phyloP scores from a whole-genome alignment of 2,329 filamentous ascomycete genomes.

The Juglanconis oblonga region DNA sequence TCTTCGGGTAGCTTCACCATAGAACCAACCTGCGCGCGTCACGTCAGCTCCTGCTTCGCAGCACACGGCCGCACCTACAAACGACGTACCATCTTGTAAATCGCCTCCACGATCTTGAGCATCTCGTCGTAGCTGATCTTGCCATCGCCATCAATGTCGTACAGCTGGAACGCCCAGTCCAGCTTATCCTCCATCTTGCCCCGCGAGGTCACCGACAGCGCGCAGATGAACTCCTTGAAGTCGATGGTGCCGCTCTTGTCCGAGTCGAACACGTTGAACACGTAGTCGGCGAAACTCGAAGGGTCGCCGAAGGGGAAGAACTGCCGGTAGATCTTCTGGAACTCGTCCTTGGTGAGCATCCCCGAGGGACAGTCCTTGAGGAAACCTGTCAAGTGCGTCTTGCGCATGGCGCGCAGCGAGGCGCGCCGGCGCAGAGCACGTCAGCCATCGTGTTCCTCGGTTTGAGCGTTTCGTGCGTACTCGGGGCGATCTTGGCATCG shows the following conservation, averaged over 20 bases:
- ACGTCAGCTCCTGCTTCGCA: background rate
- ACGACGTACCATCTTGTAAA: slow-evolving; percentile 91
- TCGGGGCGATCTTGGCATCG: background rate
- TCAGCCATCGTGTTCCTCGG: background rate
- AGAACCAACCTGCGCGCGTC: slow-evolving; percentile 71
- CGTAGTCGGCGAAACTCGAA: slow-evolving; percentile 95
- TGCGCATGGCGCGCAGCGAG: slow-evolving; percentile 1
- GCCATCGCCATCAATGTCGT: slow-evolving; percentile 97
- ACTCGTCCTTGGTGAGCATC: slow-evolving; percentile 96
- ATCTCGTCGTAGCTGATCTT: slow-evolving; percentile 99
- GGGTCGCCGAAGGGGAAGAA: slow-evolving; percentile 99
- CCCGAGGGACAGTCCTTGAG: slow-evolving; percentile 97
- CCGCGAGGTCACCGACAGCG: slow-evolving; percentile 90
- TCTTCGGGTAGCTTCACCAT: slow-evolving; percentile 99
- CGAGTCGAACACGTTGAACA: slow-evolving; percentile 98
- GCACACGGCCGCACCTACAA: background rate
- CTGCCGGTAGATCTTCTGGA: slow-evolving; percentile 99
- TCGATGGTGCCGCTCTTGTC: slow-evolving; percentile 98
- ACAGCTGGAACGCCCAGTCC: slow-evolving; percentile 98
- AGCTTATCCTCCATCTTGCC: slow-evolving; percentile 99
- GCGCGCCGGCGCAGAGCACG: background rate
- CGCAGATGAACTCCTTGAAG: slow-evolving; percentile 99
- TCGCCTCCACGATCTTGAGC: slow-evolving; percentile 97
- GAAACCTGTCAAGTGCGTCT: slow-evolving; percentile 65
- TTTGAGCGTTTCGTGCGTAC: background rate